Evolutionary conservation across 148 eudicot genomes (phyloP).

Genomic region (Fallopia convolvulus): DNA sequence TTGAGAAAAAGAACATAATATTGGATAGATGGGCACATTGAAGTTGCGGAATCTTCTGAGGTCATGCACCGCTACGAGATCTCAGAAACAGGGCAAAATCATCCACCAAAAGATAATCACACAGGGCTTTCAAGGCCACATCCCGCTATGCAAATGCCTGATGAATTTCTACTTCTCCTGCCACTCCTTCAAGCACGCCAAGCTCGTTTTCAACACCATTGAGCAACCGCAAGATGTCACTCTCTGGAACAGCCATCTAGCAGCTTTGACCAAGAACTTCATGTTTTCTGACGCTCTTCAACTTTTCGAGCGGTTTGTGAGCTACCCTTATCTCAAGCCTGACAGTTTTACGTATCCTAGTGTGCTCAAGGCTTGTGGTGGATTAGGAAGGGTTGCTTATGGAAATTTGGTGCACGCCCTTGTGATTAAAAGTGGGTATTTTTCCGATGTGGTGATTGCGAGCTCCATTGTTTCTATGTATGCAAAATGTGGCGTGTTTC

Average conservation of each 20-base stretch:
- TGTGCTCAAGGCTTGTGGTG: constrained; percentile 31
- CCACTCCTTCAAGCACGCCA: constrained; percentile 20
- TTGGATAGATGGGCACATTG: constrained; percentile 17
- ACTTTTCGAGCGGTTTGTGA: constrained; percentile 21
- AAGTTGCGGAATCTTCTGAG: constrained; percentile 21
- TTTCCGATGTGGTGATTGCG: constrained; percentile 28
- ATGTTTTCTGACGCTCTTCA: constrained; percentile 26
- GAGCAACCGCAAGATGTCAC: constrained; percentile 21
- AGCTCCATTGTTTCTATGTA: constrained; percentile 26
- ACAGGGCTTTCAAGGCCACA: constrained; percentile 27
- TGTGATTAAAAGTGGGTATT: constrained; percentile 27
- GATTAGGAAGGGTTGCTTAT: constrained; percentile 17
- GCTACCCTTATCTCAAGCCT: constrained; percentile 21
- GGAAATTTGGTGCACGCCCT: constrained; percentile 25
- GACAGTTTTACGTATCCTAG: constrained; percentile 36
- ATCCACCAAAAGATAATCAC: constrained; percentile 31
- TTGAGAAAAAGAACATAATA: neutral
- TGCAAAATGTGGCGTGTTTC: constrained; percentile 27
- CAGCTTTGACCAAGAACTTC: constrained; percentile 26
- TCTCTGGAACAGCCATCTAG: constrained; percentile 30
- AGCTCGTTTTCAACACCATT: constrained; percentile 19
- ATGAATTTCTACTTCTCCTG: constrained; percentile 29
- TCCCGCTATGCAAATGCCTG: constrained; percentile 25
- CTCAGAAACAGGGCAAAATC: constrained; percentile 17
- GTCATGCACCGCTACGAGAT: constrained; percentile 13